Percentiles rank a stretch among this genome's conserved stretches.
These are phyloP conservation scores for Kalanchoe fedtschenkoi DNA, from an alignment of 164 flowering plant species.

Conservation along the genomic window DNA sequence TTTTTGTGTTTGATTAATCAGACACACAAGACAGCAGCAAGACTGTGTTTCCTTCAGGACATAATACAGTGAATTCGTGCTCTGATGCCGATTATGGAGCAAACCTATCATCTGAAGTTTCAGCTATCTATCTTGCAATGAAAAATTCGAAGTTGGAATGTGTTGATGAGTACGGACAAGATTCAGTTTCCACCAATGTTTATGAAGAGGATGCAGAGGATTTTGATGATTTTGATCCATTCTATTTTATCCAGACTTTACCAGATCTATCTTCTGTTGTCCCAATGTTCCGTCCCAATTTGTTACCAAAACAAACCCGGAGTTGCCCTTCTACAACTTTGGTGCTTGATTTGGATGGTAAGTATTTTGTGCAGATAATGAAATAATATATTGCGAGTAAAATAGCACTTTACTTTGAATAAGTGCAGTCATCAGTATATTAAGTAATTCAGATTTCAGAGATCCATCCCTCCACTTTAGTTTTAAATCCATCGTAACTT, in stretches of 20 bases:
- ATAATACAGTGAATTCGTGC: constrained; percentile 14
- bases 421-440: not conserved
- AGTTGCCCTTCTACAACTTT: constrained; percentile 90
- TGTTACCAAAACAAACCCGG: constrained; percentile 92
- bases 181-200: constrained; percentile 38
- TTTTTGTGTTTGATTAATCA: constrained; percentile 12
- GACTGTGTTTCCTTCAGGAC: constrained; percentile 13
- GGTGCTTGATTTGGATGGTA: constrained; percentile 97
- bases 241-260: constrained; percentile 73
- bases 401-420: not conserved
- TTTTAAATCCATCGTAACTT: not conserved
- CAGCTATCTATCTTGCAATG: constrained; percentile 82
- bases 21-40: constrained; percentile 10
- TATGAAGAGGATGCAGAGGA: constrained; percentile 67
- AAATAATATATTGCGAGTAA: not conserved
- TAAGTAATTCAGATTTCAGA: too few relatives aligned
- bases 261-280: constrained; percentile 80
- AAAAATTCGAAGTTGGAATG: constrained; percentile 79
- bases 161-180: constrained; percentile 60
- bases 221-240: constrained; percentile 88
- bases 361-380: constrained; percentile 7
- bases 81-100: constrained; percentile 28
- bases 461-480: not conserved
- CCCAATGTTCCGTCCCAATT: constrained; percentile 67
- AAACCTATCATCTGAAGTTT: constrained; percentile 54